Conservation (phyloP, 75 land plant genomes). For the Sequoia sempervirens region DNA sequence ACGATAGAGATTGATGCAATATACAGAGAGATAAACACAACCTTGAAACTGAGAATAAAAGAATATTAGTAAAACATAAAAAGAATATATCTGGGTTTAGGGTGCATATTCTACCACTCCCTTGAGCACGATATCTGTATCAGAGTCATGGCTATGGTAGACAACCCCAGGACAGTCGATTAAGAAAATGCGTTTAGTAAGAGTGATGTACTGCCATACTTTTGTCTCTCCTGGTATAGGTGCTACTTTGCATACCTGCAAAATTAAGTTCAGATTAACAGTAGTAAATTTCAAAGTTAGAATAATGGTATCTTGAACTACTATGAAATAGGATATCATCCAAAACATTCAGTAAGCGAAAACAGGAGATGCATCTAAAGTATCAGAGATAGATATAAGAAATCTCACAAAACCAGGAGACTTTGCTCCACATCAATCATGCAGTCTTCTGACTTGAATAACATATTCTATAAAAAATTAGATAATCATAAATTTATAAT, state of each 20-base stretch:
- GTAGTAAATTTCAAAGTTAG: conserved; percentile 4
- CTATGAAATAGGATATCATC: not conserved
- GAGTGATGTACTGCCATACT: conserved; percentile 98
- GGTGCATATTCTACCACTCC: conserved; percentile 69
- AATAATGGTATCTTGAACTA: not conserved
- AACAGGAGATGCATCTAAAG: too few relatives aligned
- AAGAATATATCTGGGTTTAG: not conserved
- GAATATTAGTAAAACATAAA: not conserved
- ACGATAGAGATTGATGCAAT: not conserved
- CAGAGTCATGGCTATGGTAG: conserved; percentile 77
- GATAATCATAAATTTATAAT: too few relatives aligned
- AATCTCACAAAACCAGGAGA: too few relatives aligned
- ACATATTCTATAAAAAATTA: too few relatives aligned
- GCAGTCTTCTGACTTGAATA: too few relatives aligned
- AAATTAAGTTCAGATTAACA: conserved; percentile 7
- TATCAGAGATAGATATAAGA: too few relatives aligned
- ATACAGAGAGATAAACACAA: not conserved
- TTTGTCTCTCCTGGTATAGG: conserved; percentile 99
- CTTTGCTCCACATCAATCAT: too few relatives aligned
- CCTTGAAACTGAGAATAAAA: not conserved
- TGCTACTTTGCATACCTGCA: conserved; percentile 94
- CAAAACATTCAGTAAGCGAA: not conserved
- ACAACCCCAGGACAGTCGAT: conserved; percentile 99
- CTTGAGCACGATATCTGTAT: conserved; percentile 95
- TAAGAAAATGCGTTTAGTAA: conserved; percentile 89